Conservation (phyloP, 2,329 filamentous ascomycete species). For the Chrysosporium queenslandicum region DNA sequence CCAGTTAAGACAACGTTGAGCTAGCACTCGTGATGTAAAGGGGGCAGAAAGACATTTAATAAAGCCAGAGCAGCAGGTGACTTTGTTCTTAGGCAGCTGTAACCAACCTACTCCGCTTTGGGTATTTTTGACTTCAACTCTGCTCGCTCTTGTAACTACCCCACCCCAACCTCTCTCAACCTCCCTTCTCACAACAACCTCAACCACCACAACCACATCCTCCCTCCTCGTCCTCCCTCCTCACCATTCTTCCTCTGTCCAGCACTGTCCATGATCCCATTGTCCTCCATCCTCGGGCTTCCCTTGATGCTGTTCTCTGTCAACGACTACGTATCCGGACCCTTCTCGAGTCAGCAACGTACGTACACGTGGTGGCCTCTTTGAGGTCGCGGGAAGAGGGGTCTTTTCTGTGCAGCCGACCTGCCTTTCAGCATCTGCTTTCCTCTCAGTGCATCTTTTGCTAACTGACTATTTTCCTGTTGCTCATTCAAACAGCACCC, state of each 20-base stretch:
- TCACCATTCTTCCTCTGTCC: too few species aligned
- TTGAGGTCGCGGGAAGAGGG: too few species aligned
- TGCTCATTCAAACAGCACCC: not conserved
- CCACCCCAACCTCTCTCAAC: not conserved
- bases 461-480: not conserved
- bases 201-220: too few species aligned
- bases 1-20: not conserved
- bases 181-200: too few species aligned
- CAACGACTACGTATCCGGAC: too few species aligned
- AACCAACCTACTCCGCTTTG: not conserved
- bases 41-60: not conserved
- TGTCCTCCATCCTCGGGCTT: too few species aligned
- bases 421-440: too few species aligned
- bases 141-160: not conserved
- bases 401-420: not conserved
- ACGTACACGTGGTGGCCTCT: not conserved
- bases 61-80: not conserved
- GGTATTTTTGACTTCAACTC: not conserved
- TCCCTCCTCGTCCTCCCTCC: too few species aligned
- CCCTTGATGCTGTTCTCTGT: too few species aligned
- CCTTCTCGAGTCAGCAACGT: not conserved
- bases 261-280: too few species aligned
- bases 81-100: not conserved
- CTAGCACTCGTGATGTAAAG: not conserved
- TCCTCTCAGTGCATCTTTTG: too few species aligned